Evolutionary conservation across 352 stramenopile species (phyloP), one percentile per base, ranked within the genome.

Genomic region (Globisporangium irregulare): DNA sequence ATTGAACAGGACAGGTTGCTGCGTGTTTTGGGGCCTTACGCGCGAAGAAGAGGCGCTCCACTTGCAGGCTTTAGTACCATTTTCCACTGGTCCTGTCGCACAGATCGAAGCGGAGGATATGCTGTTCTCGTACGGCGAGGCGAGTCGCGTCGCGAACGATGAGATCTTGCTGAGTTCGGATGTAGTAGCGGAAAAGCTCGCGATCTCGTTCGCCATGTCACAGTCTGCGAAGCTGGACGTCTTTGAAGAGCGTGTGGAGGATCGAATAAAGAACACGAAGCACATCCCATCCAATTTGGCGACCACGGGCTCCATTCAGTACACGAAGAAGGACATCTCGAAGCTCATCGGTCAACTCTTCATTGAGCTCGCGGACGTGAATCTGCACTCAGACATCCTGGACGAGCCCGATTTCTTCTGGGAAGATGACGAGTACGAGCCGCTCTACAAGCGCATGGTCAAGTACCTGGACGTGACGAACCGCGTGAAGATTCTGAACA

Each of bases 361-460:
- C 63, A 94, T 97, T 36, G 84, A 93, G 70, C 67, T 91, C 1
- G 82, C 92, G 27, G 89, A 97, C 61, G 88, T 98, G 50, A 98
- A 98, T 66, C 71, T 98, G 27, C 95, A 98, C 65, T 97, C 88
- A 38, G 93, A 98, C 62, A 97, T 98, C 73, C 81, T 98, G 36
- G 92, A 98, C 67, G 95, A 95, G 43, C 94, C 94, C 1, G 93
- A 98, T 59, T 98, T 97, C 59, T 98, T 98, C 74, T 98, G 94
- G 94, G 92, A 98, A 70, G 84, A 97, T 50, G 90, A 98, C 69
- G 77, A 95, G 66, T 97, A 95, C 68, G 90, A 98, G 72, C 93
- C 93, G 7, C 66, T 95, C 59, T 98, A 98, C 78, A 84, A 94
- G 6, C 86, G 86, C 58, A 90, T 97, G 73, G 72, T 91, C 53